phyloP scores from a whole-genome alignment of 768 basidiomycete species.

The Coprinopsis cinerea region DNA sequence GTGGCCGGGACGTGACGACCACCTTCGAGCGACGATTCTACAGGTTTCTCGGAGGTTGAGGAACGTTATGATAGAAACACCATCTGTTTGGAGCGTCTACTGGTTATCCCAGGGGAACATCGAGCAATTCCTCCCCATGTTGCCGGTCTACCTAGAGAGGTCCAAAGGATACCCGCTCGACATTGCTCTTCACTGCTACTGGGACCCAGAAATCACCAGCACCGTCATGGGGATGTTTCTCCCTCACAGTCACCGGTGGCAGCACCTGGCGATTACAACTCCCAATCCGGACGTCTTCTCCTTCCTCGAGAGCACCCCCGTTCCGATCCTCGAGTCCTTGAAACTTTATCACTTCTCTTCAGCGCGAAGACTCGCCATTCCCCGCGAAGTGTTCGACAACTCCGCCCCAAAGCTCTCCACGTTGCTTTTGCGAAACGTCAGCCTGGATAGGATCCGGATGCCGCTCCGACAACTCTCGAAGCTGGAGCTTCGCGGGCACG shows the following conservation, averaged over 20 bases:
- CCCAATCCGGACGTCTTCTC: constrained; percentile 20
- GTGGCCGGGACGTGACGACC: constrained; percentile 8
- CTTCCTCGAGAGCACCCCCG: constrained; percentile 16
- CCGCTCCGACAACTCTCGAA: constrained; percentile 19
- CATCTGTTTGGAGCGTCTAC: constrained; percentile 28
- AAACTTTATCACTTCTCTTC: constrained; percentile 21
- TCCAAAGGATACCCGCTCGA: constrained; percentile 25
- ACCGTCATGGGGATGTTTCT: constrained; percentile 19
- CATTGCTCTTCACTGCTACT: constrained; percentile 25
- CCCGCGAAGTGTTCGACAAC: constrained; percentile 16
- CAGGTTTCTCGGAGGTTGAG: constrained; percentile 22
- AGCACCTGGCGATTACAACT: constrained; percentile 19
- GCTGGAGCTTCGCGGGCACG: constrained; percentile 26
- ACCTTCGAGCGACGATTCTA: constrained; percentile 7
- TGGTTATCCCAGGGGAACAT: constrained; percentile 21
- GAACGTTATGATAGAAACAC: constrained; percentile 20
- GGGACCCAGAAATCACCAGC: constrained; percentile 17
- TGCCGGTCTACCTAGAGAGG: constrained; percentile 21
- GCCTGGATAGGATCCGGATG: constrained; percentile 17
- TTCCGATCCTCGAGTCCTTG: constrained; percentile 20
- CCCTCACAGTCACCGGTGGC: constrained; percentile 25
- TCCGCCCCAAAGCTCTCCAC: constrained; percentile 19
- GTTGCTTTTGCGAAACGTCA: constrained; percentile 24
- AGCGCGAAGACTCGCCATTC: constrained; percentile 14
- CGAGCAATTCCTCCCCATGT: constrained; percentile 13